Base-by-base conservation (phyloP, 495 filamentous ascomycete genomes). In the Aspergillus ellipticus region DNA sequence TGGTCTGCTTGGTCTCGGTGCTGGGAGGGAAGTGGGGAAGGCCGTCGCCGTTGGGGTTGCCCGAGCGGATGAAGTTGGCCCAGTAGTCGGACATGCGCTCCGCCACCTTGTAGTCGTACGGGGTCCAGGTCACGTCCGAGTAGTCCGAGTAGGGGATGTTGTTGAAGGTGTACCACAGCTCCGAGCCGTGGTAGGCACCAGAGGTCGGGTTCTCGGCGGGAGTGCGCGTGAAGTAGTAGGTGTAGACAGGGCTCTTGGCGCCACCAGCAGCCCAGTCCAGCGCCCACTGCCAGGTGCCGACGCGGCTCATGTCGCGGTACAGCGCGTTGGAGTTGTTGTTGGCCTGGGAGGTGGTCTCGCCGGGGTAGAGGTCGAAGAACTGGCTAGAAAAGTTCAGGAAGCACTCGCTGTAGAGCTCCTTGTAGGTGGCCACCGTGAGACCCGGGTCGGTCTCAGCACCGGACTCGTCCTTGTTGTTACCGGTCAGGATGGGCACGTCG, bases 61-160 rank as follows among this genome's bases (percentile, higher is more conserved):
- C 59, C n/a, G 42, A 60, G 20, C 48, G 43, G 39, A 65, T 65
- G 37, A 65, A 65, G 52, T 65, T 65, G 33, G 49, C 63, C 63
- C 63, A 65, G 59, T 62, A 65, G 11, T 58, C 35, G 13, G 57
- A 56, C 47, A 64, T 60, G 21, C 26, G 24, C 4, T 49, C 22
- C 39, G 56, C 55, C 17, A 64, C 52, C n/a, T 46, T 22, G 48
- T 60, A 64, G 49, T 64, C 57, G 9, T 6, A 26, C 2, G 43
- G 21, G 22, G 37, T 49, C 57, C 61, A 64, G 21, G 61, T 57
- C 8, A 59, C 56, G 26, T 53, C 55, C 8, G 59, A 56, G 46
- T 64, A 60, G 8, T 64, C 61, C 28, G 57, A 42, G 55, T 58
- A 60, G 0, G 51, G 55, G n/a, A 64, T 58, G 54, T 60, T 64